phyloP scores from a whole-genome alignment of 2,329 filamentous ascomycete species.

The Pyrenophora graminea region DNA sequence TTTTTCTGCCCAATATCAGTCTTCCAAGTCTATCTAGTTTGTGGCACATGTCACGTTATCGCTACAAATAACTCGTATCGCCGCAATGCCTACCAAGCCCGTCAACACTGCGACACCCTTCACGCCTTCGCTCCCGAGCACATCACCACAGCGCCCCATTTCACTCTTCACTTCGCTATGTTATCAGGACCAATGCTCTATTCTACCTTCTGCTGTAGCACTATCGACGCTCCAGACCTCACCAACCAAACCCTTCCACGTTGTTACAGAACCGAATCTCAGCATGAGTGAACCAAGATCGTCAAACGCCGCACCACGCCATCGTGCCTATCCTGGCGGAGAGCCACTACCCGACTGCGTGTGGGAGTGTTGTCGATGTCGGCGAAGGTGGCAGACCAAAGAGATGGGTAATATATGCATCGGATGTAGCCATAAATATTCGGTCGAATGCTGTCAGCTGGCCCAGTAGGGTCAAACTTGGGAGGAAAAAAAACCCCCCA shows the following conservation, averaged over 20 bases:
- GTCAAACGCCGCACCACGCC: background rate
- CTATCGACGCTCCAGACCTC: background rate
- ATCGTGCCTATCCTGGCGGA: conserved; percentile 13
- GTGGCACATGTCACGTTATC: background rate
- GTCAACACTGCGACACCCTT: background rate
- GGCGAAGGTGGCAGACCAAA: conserved; percentile 16
- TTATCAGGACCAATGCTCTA: background rate
- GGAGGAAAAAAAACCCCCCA: background rate
- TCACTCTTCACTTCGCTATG: background rate
- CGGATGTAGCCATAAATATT: conserved; percentile 18
- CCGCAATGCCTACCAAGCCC: background rate
- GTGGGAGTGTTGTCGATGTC: conserved; percentile 20
- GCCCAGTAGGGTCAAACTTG: background rate
- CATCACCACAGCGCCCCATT: background rate
- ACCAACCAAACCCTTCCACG: background rate
- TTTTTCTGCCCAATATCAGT: background rate
- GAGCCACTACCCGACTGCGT: conserved; percentile 16
- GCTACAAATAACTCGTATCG: background rate
- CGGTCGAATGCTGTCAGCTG: conserved; percentile 15
- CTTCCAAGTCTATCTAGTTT: background rate
- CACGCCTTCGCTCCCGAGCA: background rate
- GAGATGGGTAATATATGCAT: conserved; percentile 19
- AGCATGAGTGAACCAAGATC: background rate
- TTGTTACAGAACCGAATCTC: background rate
- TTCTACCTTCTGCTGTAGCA: background rate